Evolutionary conservation across 208 protist species (phyloP), one percentile per base, ranked within the genome.

Genomic region (Acanthamoeba castellanii): DNA sequence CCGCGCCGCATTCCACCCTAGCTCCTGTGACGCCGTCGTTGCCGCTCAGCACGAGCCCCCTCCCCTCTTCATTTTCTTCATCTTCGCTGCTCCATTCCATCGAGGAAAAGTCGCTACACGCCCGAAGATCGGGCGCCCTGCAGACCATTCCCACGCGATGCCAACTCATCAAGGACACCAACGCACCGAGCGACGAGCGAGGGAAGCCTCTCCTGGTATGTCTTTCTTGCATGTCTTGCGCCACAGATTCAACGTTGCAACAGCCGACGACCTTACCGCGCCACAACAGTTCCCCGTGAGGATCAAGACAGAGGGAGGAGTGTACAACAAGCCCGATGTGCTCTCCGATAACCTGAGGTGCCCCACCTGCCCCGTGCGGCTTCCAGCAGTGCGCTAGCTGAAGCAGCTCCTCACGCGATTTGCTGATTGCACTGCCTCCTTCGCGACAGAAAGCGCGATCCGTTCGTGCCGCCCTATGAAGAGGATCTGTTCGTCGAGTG

Each of bases 391-490:
- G 20, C 11, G 25, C n/a, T 70, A 7, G 61, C 64, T 72, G 64
- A 72, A 18, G n/a, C 11, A 72, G 52, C 13, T 14, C 52, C 25
- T 16, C 13, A 59, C 0, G 6, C 50, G 50, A 1, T 20, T 11
- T 55, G 50, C 50, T 55, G 50, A 55, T 55, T 55, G 50, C 50
- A 1, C 50, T 59, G 16, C 13, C 52, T 59, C 52, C 32, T 74
- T 18, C 27, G 20, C 27, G 25, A 16, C 85, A 72, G 52, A 13
- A 34, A 70, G 85, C 30, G 34, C 1, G 85, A 91, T 25, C 85
- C 85, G n/a, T 91, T 91, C 59, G 32, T 91, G 14, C 85, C 85
- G 25, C 85, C 85, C 5, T 91, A 91, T 30, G 85, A 91, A 70
- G 85, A 91, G 59, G 85, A 91, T 50, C 85, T 91, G 14, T 72